Base-by-base conservation (phyloP, 306 rosid species). In the Lablab purpureus region DNA sequence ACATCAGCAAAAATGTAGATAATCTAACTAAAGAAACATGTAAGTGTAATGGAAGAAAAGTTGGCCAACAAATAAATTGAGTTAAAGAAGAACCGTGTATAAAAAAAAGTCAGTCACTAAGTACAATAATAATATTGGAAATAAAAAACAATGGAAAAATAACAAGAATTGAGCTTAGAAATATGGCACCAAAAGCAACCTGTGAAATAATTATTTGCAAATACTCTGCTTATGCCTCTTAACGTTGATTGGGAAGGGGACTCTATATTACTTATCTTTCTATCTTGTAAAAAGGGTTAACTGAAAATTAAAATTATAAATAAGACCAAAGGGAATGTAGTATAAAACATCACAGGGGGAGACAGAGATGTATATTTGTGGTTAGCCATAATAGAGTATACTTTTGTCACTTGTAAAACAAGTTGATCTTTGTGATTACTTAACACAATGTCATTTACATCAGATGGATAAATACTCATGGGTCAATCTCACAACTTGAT, bases 391-490 rank as follows among this genome's bases (percentile, higher is more conserved):
- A 34, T 58, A 41, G 40, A 37, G 51, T 32, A 63, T 72, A n/a
- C 46, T 60, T 49, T 65, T 58, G 28, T 56, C 62, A 60, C 30
- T 67, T 64, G 17, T 27, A 7, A 30, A 62, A 52, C 59, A 22
- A 19, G 54, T 62, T 69, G 66, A 22, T 75, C 58, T 76, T 66
- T 68, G n/a, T 55, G 63, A 68, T 45, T 79, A 81, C 63, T 74
- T 54, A 66, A 75, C 76, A 79, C 12, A 30, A 64, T 81, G 68
- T 64, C 62, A 49, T 81, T 81, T 49, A 36, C 67, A 67, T 64
- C 89, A 95, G 99, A 88, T 93, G 93, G 91, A 90, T 86, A 82
- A 83, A 80, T 71, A 83, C 91, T 75, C 74, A 47, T 40, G 77
- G 51, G 66, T 71, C 96, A 19, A 75, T 85, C 45, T 84, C 90